Evolutionary conservation across 192 early-diverging fungal species (phyloP).

Genomic region (Endogone sp.): DNA sequence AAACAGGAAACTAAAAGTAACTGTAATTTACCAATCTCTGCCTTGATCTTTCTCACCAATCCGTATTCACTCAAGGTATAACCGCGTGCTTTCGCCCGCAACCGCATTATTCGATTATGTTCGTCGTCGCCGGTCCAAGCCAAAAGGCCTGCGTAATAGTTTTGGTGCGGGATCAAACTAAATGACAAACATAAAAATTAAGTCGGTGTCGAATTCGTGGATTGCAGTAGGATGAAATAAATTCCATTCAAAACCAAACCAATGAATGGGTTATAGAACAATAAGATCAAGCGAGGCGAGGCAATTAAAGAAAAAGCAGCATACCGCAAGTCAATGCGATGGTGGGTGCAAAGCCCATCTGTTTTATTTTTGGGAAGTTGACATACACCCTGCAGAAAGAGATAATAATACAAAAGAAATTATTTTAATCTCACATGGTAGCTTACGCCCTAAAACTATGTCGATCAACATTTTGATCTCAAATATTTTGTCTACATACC

Average conservation of each 20-base stretch:
- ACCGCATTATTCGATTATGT: constrained; percentile 3
- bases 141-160: constrained; percentile 8
- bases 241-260: neutral
- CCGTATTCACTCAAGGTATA: constrained; percentile 11
- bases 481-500: constrained; percentile 5
- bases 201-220: neutral
- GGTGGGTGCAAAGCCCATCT: neutral
- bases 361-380: neutral
- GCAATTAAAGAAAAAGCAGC: no score
- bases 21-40: constrained; percentile 1
- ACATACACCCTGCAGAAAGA: neutral
- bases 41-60: neutral
- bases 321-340: neutral
- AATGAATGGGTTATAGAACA: neutral
- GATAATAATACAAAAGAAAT: no score
- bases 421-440: no score
- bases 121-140: constrained; percentile 10
- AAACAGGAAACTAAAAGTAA: neutral
- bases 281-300: no score
- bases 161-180: constrained; percentile 13
- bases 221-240: neutral
- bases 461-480: no score
- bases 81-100: neutral
- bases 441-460: neutral
- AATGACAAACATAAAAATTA: constrained; percentile 4